Evolutionary conservation across 2,329 filamentous ascomycete species (phyloP).

Genomic region (Immersiporthe knoxdaviesiana): DNA sequence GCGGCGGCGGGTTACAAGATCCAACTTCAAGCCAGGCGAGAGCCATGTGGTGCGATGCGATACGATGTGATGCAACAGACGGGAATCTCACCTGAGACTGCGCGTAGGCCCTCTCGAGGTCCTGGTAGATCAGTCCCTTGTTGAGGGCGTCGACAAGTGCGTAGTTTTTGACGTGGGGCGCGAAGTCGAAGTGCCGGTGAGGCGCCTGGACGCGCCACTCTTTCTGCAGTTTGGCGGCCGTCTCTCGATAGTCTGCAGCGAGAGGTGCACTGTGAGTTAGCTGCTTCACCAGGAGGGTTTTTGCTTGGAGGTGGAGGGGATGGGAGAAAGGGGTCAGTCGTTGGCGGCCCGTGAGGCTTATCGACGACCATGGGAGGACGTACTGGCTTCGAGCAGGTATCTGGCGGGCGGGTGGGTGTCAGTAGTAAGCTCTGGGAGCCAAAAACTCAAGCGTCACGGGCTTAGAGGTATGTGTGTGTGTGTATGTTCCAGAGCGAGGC

Average conservation of each 20-base stretch:
- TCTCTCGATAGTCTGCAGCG: slow-evolving; percentile 67
- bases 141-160: slow-evolving; percentile 66
- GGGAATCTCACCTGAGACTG: slow-evolving; percentile 50
- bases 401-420: slow-evolving; percentile 42
- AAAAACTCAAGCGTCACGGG: slow-evolving; percentile 26
- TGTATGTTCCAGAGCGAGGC: slow-evolving; percentile 14
- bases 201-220: slow-evolving; percentile 68
- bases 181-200: slow-evolving; percentile 65
- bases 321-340: slow-evolving; percentile 24
- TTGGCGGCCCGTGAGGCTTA: neutral
- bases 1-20: neutral
- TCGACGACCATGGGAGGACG: slow-evolving; percentile 39
- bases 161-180: slow-evolving; percentile 66
- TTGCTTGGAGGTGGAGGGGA: slow-evolving; percentile 12
- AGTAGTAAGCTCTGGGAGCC: slow-evolving; percentile 32
- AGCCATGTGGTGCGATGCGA: neutral
- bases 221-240: slow-evolving; percentile 68
- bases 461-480: neutral
- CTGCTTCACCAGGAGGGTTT: slow-evolving; percentile 29
- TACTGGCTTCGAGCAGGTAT: slow-evolving; percentile 66
- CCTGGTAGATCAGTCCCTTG: slow-evolving; percentile 64
- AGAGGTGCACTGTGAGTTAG: slow-evolving; percentile 40
- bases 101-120: slow-evolving; percentile 59
- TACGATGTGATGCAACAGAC: slow-evolving; percentile 18
- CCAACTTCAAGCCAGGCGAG: neutral